Evolutionary conservation across 805 yeast species (phyloP).

Genomic region (Kluyveromyces siamensis): DNA sequence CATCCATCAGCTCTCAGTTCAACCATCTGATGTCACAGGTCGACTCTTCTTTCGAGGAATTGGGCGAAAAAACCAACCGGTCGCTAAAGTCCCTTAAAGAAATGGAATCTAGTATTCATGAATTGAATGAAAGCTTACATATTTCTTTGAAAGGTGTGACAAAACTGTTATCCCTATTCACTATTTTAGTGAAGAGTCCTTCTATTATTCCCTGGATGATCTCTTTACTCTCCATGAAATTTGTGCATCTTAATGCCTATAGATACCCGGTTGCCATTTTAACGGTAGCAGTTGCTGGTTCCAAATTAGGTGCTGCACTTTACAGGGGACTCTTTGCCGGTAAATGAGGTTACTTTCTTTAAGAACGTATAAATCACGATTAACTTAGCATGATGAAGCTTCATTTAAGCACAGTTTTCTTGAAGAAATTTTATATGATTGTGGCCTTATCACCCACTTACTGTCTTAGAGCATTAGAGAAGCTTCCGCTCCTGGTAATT

Average conservation of each 20-base stretch:
- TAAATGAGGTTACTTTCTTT: neutral
- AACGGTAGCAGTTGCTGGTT: neutral
- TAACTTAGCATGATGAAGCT: neutral
- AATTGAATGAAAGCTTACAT: constrained; percentile 3
- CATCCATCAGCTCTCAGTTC: constrained; percentile 8
- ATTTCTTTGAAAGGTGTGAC: neutral
- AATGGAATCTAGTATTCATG: constrained; percentile 8
- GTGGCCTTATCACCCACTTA: no score
- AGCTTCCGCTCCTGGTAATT: no score
- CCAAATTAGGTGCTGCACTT: neutral
- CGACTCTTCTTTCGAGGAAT: constrained; percentile 6
- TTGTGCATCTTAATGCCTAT: neutral
- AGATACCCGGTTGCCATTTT: neutral
- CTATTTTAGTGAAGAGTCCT: neutral
- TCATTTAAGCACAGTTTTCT: neutral
- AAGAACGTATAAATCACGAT: no score
- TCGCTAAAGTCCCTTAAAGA: constrained; percentile 9
- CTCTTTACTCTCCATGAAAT: neutral
- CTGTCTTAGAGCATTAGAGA: no score
- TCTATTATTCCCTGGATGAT: neutral
- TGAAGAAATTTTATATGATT: no score
- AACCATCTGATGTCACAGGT: constrained; percentile 12
- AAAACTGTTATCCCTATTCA: neutral
- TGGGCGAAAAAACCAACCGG: constrained; percentile 9
- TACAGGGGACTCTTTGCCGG: neutral